Base-by-base conservation (phyloP, 768 basidiomycete genomes). In the Termitomyces sp. region DNA sequence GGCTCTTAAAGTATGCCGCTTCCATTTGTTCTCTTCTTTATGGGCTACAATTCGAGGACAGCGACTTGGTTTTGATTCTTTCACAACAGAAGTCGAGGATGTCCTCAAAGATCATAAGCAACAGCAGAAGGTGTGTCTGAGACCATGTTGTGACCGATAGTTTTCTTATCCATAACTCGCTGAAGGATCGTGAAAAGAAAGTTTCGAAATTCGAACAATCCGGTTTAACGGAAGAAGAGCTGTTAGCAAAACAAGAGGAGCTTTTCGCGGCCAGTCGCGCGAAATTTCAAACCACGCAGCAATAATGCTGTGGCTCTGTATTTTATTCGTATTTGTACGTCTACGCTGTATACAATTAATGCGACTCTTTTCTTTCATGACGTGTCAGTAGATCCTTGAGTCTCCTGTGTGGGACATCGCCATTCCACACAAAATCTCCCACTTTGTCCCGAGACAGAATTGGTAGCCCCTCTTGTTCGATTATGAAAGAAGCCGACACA, bases 61-160 rank as follows among this genome's bases (percentile, higher is more conserved):
- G 95, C 86, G 89, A 42, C 85, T 98, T 22, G 97, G 96, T 22
- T 98, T 97, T 69, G 94, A 97, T 65, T 83, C 87, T 38, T 97
- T 96, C 73, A 90, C 91, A 16, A 74, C 87, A 5, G 95, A 98
- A 69, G 92, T 97, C 0, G 89, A 96, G 70, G 92, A 92, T 68
- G 94, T 96, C 7, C 78, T 97, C 65, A 93, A 95, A 73, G 96
- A 97, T 67, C 95, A 97, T 76, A 98, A 98, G 70, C 92, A 96
- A 69, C 90, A 94, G 65, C 89, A 90, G 74, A 98, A 96, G 84
- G 96, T 92, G 59, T 46, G 82, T 68, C 32, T 24, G 1, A 20
- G 18, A 53, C 11, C 28, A 48, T 20, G 59, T 39, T 49, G 42
- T 52, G 3, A 35, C 15, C 58, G 12, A n/a, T 7, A 20, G 12